Conservation (phyloP, 1,284 basidiomycete genomes). For the Marasmius oreades region DNA sequence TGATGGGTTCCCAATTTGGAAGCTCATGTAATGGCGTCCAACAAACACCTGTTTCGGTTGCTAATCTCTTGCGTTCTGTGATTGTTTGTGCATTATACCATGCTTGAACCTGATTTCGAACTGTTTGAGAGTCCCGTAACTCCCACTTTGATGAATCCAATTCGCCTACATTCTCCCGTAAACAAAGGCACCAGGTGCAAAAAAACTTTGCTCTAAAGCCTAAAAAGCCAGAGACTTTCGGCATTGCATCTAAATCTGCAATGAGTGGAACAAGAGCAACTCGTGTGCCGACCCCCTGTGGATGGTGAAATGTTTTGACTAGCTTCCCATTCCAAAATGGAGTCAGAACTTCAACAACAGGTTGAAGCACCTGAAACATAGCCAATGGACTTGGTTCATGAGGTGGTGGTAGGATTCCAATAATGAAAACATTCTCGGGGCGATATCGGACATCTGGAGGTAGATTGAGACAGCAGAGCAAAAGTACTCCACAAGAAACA, state of each 20-base stretch:
- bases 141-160: background rate
- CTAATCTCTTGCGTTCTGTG: background rate
- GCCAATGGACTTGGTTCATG: constrained; percentile 9
- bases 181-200: background rate
- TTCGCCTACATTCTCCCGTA: background rate
- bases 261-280: constrained; percentile 14
- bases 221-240: constrained; percentile 14
- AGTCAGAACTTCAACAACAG: constrained; percentile 10
- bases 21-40: constrained; percentile 15
- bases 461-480: constrained; percentile 17
- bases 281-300: background rate
- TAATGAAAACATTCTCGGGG: constrained; percentile 15
- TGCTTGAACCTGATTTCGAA: background rate
- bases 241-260: constrained; percentile 14
- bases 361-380: constrained; percentile 11
- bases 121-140: background rate
- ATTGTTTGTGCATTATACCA: background rate
- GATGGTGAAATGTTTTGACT: background rate
- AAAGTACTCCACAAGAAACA: constrained; percentile 14
- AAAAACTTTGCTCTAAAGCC: background rate
- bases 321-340: background rate
- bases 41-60: constrained; percentile 10
- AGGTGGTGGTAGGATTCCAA: constrained; percentile 17
- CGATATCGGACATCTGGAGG: constrained; percentile 6
- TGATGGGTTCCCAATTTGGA: constrained; percentile 12